Percentiles rank a stretch among this genome's conserved stretches.
Evolutionary conservation across 73 alveolate species (phyloP).

Genomic region (Paramecium biaurelia): DNA sequence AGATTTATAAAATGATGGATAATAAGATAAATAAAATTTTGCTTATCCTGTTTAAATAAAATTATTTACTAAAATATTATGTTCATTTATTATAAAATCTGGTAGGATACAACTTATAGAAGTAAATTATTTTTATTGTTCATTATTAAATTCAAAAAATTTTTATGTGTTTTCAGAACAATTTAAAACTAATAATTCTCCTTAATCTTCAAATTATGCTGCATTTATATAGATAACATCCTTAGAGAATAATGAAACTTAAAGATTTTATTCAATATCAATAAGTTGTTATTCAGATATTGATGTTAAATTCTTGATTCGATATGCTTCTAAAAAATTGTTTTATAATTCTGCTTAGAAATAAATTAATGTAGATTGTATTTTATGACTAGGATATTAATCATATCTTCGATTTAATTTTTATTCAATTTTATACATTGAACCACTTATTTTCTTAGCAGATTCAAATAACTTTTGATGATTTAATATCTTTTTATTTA

Average conservation of each 20-base stretch:
- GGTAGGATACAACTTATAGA: background rate
- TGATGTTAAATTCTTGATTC: background rate
- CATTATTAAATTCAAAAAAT: background rate
- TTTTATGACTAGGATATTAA: conserved; percentile 27
- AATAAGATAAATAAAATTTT: background rate
- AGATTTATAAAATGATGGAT: background rate
- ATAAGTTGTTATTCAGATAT: conserved; percentile 2
- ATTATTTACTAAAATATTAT: background rate
- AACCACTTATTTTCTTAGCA: background rate
- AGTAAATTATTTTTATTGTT: background rate
- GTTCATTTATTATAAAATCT: background rate
- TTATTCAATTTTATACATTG: background rate
- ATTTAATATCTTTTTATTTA: background rate
- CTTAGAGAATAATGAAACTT: background rate
- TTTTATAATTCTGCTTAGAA: conserved; percentile 5
- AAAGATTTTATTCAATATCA: background rate
- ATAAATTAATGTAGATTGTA: background rate
- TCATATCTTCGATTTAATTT: background rate
- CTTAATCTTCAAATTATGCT: background rate
- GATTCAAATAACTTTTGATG: background rate
- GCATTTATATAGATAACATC: background rate
- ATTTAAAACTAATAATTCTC: background rate
- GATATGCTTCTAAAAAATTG: background rate
- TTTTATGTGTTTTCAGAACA: background rate
- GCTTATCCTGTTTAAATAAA: conserved; percentile 22